Evolutionary conservation across 768 basidiomycete species (phyloP).

Genomic region (Russula virescens): DNA sequence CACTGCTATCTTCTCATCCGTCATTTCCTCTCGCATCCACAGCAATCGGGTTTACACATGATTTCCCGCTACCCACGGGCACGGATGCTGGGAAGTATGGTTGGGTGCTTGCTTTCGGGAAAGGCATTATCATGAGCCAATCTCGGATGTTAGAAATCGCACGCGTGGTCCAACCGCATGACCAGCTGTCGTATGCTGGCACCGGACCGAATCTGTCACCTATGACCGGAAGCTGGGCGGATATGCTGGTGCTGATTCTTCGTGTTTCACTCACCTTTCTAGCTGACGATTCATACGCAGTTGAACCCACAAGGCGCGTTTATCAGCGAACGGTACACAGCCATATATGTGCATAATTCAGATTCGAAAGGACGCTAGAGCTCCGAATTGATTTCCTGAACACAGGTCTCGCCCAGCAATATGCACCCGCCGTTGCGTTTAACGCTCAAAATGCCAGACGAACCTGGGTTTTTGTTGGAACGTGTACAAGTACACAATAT

Average conservation of each 20-base stretch:
- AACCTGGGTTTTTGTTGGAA: slow-evolving; percentile 71
- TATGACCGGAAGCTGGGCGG: slow-evolving; percentile 57
- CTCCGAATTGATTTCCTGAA: slow-evolving; percentile 8
- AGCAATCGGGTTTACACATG: slow-evolving; percentile 44
- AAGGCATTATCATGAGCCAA: slow-evolving; percentile 69
- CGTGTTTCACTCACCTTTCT: not conserved
- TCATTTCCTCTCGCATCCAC: slow-evolving; percentile 47
- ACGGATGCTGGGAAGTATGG: slow-evolving; percentile 31
- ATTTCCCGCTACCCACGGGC: slow-evolving; percentile 41
- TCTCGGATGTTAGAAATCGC: slow-evolving; percentile 70
- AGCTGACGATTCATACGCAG: slow-evolving; percentile 32
- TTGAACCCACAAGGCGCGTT: slow-evolving; percentile 43
- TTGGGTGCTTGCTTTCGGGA: slow-evolving; percentile 74
- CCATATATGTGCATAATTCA: slow-evolving; percentile 51
- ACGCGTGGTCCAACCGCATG: slow-evolving; percentile 50
- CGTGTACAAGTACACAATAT: slow-evolving; percentile 65
- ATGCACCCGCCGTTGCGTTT: slow-evolving; percentile 65
- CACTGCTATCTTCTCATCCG: slow-evolving; percentile 36
- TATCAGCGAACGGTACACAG: slow-evolving; percentile 59
- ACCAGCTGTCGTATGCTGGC: slow-evolving; percentile 41
- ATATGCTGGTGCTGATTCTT: slow-evolving; percentile 43
- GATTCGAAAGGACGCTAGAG: not conserved
- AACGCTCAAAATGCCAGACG: slow-evolving; percentile 60
- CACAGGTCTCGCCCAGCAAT: slow-evolving; percentile 63
- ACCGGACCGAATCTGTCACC: slow-evolving; percentile 42